Conservation (phyloP, 1,284 basidiomycete species). For the Somion occarium region DNA sequence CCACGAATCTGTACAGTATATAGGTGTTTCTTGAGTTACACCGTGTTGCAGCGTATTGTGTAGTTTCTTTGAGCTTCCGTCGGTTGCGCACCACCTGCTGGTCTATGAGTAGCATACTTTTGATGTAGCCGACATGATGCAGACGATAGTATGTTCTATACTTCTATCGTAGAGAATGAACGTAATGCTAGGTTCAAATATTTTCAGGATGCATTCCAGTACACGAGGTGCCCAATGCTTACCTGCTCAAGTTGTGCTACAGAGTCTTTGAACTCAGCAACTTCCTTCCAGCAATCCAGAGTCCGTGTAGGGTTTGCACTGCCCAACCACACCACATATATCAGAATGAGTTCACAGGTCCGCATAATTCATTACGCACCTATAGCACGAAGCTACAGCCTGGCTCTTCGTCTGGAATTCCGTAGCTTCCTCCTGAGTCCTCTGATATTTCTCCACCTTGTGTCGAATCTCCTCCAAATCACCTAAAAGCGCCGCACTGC, state of each 20-base stretch:
- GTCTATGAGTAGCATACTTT: background rate
- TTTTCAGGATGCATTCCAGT: constrained; percentile 10
- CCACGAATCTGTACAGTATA: too few relatives aligned
- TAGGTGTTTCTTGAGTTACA: too few relatives aligned
- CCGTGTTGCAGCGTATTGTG: too few relatives aligned
- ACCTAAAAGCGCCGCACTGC: constrained; percentile 56
- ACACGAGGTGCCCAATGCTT: constrained; percentile 16
- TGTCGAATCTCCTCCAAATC: constrained; percentile 68
- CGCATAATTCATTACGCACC: constrained; percentile 45
- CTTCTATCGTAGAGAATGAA: constrained; percentile 46
- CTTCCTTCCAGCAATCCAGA: constrained; percentile 76
- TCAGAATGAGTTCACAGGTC: constrained; percentile 5
- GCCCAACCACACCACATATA: background rate
- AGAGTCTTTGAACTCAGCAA: constrained; percentile 66
- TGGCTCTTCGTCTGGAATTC: constrained; percentile 54
- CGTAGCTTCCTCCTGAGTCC: constrained; percentile 50
- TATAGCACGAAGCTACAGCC: constrained; percentile 69
- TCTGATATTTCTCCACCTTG: constrained; percentile 69
- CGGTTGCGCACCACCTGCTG: background rate
- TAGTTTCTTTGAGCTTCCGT: background rate
- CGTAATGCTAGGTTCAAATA: constrained; percentile 40
- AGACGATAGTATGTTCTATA: background rate
- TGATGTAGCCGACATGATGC: constrained; percentile 3
- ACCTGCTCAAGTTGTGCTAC: constrained; percentile 67
- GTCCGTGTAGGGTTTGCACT: constrained; percentile 59